A percentile compares a stretch with the other conserved stretches of the same genome.
Evolutionary conservation across 1,139 yeast genomes (phyloP).

Genomic region (Candida sp.): DNA sequence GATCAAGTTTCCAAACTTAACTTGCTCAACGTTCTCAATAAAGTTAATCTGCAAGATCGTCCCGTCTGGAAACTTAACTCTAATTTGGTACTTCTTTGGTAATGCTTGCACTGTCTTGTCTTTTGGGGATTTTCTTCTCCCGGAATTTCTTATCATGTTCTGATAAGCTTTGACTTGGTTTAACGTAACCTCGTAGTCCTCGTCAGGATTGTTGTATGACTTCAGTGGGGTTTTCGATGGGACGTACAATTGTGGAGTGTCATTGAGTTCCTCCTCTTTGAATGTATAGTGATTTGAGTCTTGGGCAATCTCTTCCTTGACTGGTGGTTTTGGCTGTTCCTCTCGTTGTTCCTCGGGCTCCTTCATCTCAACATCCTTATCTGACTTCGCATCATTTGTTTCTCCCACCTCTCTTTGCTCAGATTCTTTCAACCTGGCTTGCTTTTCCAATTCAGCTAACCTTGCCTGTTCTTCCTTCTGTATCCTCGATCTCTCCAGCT

Average conservation of each 20-base stretch:
- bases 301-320: background rate
- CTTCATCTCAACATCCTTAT: constrained; percentile 6
- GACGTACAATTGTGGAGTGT: constrained; percentile 25
- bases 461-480: constrained; percentile 7
- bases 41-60: constrained; percentile 53
- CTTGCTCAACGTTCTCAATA: constrained; percentile 27
- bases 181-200: constrained; percentile 54
- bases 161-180: constrained; percentile 60
- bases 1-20: constrained; percentile 47
- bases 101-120: constrained; percentile 5
- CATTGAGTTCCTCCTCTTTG: constrained; percentile 12
- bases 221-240: constrained; percentile 19
- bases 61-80: constrained; percentile 60
- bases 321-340: background rate
- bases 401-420: background rate
- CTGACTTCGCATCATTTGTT: background rate
- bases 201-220: constrained; percentile 45
- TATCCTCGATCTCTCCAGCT: constrained; percentile 17
- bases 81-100: constrained; percentile 38
- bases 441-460: background rate
- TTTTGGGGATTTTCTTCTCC: constrained; percentile 25
- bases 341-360: constrained; percentile 1
- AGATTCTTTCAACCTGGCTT: background rate
- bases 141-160: constrained; percentile 43
- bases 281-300: constrained; percentile 5